Evolutionary conservation across 2,329 filamentous ascomycete species (phyloP), one percentile per base, ranked within the genome.

Genomic region (Diaporthe sp.): DNA sequence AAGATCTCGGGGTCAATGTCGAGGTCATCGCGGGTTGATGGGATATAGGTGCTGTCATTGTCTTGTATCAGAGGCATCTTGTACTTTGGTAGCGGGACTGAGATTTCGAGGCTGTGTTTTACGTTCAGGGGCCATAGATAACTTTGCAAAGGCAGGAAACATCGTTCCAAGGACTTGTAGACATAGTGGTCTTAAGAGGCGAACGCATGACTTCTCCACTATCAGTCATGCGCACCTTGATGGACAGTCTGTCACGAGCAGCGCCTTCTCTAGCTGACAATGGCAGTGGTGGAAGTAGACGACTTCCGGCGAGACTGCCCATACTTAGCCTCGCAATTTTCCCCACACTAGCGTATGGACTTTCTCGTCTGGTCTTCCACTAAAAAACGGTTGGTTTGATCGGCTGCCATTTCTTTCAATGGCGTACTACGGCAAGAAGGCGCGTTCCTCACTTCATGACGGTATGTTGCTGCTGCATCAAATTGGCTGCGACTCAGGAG

Each of bases 1-100:
- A 91, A 88, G 67, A 91, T 77, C 0, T 85, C 84, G 17, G 73
- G 37, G 7, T 74, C 67, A 46, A 71, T 42, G 4, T 74, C 57
- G 37, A 71, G 72, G 31, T 70, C 46, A 42, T 53, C 9, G 53
- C 51, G 25, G n/a, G n/a, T 9, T 13, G 25, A 9, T 28, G 49
- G 9, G 4, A 19, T 25, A 3, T 19, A 6, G 22, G 5, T 6
- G 19, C 6, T 0, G 2, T 59, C 53, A 7, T 34, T 15, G 13
- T 46, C 68, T 59, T 72, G 39, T 22, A 69, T 53, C 15, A 69
- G 46, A 42, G 65, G 65, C 65, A 69, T 69, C 2, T 19, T 55
- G 65, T 42, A 25, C 2, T 55, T 3, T 19, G 7, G 28, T 19
- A 3, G 6, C 3, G 9, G n/a, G 22, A 17, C 3, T 19, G 65